Evolutionary conservation across 2,329 filamentous ascomycete species (phyloP).

Genomic region (Neurospora crassa): DNA sequence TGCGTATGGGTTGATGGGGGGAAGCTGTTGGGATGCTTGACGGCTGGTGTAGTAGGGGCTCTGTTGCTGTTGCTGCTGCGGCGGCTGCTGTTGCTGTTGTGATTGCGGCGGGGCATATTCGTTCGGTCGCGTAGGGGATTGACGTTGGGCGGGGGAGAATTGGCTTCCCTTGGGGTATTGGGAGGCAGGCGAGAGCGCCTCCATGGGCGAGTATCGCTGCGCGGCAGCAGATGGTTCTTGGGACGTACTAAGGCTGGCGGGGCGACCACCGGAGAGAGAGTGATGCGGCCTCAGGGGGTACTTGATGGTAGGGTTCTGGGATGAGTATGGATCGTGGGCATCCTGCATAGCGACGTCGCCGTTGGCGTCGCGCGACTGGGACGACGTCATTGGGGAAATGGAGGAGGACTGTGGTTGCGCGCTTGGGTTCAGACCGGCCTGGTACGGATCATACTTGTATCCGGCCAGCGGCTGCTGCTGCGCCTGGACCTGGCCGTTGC

Average conservation of each 20-base stretch:
- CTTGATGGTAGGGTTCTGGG: constrained; percentile 76
- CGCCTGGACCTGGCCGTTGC: constrained; percentile 28
- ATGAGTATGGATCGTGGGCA: constrained; percentile 68
- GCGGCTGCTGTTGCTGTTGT: neutral
- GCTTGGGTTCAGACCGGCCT: constrained; percentile 30
- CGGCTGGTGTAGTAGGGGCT: constrained; percentile 48
- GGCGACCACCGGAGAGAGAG: constrained; percentile 45
- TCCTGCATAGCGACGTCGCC: constrained; percentile 83
- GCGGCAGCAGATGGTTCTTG: constrained; percentile 74
- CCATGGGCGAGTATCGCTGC: constrained; percentile 94
- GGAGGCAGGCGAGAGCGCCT: constrained; percentile 69
- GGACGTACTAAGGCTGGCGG: constrained; percentile 60
- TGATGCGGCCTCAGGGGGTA: constrained; percentile 73
- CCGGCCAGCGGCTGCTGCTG: constrained; percentile 43
- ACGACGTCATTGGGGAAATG: constrained; percentile 47
- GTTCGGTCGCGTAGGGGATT: constrained; percentile 67
- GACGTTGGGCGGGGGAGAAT: constrained; percentile 48
- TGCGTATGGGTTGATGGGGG: constrained; percentile 62
- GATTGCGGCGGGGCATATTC: constrained; percentile 37
- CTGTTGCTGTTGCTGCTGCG: constrained; percentile 10
- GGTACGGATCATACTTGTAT: constrained; percentile 62
- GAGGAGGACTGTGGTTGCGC: constrained; percentile 35
- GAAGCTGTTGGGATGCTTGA: constrained; percentile 51
- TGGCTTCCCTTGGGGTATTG: constrained; percentile 60
- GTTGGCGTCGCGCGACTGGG: constrained; percentile 60